Conservation (phyloP, 2,329 filamentous ascomycete genomes). For the Atkinsonella hypoxylon region DNA sequence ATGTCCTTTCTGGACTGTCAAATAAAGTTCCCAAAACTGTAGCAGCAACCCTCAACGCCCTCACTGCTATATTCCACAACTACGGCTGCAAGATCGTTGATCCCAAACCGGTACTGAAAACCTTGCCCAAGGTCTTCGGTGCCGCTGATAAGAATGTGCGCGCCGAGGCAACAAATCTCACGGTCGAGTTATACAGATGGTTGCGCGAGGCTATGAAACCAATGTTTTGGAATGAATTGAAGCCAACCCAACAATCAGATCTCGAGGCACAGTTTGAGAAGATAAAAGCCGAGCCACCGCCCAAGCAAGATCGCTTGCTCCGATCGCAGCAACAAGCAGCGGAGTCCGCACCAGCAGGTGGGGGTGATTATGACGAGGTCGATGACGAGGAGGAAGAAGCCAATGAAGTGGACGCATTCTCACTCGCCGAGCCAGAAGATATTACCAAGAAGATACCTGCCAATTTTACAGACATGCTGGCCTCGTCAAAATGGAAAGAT, state of each 20-base stretch:
- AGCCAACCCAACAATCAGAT: conserved; percentile 89
- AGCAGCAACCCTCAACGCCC: conserved; percentile 54
- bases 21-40: conserved; percentile 91
- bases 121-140: conserved; percentile 79
- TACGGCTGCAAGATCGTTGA: conserved; percentile 93
- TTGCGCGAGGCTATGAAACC: conserved; percentile 96
- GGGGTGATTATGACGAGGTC: conserved; percentile 43
- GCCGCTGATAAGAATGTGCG: conserved; percentile 98
- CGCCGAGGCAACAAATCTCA: conserved; percentile 81
- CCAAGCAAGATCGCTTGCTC: conserved; percentile 83
- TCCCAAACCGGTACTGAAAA: conserved; percentile 81
- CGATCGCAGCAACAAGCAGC: conserved; percentile 79
- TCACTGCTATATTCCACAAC: conserved; percentile 80
- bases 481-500: conserved; percentile 96
- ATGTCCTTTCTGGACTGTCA: conserved; percentile 68
- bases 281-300: conserved; percentile 72
- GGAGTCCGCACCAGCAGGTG: conserved; percentile 55
- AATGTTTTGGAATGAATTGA: conserved; percentile 91
- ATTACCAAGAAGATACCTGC: conserved; percentile 69
- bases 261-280: conserved; percentile 90
- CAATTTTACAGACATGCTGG: conserved; percentile 71
- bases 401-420: conserved; percentile 64
- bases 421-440: conserved; percentile 78
- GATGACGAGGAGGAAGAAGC: conserved; percentile 39
- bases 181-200: conserved; percentile 94